Evolutionary conservation across 495 filamentous ascomycete species (phyloP), one percentile per base, ranked within the genome.

Genomic region (Penicillium cinerascens): DNA sequence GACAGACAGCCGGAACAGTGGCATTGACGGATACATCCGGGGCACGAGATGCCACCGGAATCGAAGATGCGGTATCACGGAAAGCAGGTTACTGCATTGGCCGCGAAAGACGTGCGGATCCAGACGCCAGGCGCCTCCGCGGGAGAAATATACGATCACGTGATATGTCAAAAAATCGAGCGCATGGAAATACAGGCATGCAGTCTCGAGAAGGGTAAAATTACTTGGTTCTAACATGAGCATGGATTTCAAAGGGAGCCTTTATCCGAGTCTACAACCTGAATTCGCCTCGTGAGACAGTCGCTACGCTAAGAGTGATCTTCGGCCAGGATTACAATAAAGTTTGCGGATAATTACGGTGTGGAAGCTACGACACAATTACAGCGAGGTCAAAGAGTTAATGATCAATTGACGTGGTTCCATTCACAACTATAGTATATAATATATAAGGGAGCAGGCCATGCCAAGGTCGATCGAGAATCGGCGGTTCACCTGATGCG

Each of bases 11-110:
- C 69, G 58, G 52, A 48, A 60, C 58, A 63, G 62, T 41, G 61
- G 70, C 68, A 75, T 74, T 73, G 72, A 67, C 60, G 54, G 49
- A 66, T 67, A 72, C 72, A 75, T 74, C 65, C 70, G 63, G 59
- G 65, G 63, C 64, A 58, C 45, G 22, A 25, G 16, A 42, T 47
- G 65, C 66, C 70, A 56, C 66, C 61, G 52, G 63, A 65, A 53
- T 48, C 45, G 41, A 52, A 50, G 26, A 22, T 42, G 22, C 57
- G 55, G 61, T 58, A 55, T 56, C 56, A 48, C 58, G 48, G 50
- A 43, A 9, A 61, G 46, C 45, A 37, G 35, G 37, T 33, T 54
- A 54, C 42, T 42, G 49, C 61, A 61, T 60, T 56, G 58, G 44
- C 25, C 37, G 50, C 43, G 42, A 58, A 44, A 47, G 42, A 38